Evolutionary conservation across 2,329 filamentous ascomycete genomes (phyloP), one percentile per base, ranked within the genome.

Genomic region (Bipolaris sorokiniana): DNA sequence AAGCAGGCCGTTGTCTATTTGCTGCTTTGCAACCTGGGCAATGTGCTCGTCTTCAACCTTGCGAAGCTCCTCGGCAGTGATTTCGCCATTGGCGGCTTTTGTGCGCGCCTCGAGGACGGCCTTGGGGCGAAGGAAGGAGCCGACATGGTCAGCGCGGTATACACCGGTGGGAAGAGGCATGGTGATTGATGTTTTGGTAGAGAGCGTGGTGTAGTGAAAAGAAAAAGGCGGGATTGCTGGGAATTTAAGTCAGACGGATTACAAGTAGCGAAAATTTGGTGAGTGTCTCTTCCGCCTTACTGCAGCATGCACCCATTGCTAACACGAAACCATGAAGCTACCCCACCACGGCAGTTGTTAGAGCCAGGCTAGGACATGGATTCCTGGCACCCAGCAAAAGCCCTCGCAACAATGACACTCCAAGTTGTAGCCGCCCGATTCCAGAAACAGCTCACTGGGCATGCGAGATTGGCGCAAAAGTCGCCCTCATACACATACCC

Each of bases 121-220:
- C 63, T 79, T 78, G 56, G 83, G 82, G 31, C 83, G 81, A 18
- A 85, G 77, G 61, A 85, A 81, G 18, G 82, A 84, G 49, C 83
- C 83, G 64, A 85, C 83, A 64, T 85, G 83, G 77, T 85, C 83
- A 65, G 83, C 82, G 55, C 73, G 65, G 64, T 78, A 78, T 50
- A 78, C 75, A 47, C 76, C 76, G 42, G 68, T 62, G 6, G 76
- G 76, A 37, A 78, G 76, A 61, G 69, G 68, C 76, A 78, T 78
- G 36, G 42, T 64, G 51, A 56, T 48, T 11, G n/a, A 10, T 48
- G 18, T 33, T 42, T 23, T 9, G 37, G n/a, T 42, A 13, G 18
- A n/a, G 28, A 13, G 20, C 7, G 38, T 46, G 26, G 33, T 45
- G 6, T 6, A 26, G 18, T 45, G 23, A 22, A 9, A 36, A 38